Base-by-base conservation (phyloP, 306 rosid genomes). In the Cicer bijugum region DNA sequence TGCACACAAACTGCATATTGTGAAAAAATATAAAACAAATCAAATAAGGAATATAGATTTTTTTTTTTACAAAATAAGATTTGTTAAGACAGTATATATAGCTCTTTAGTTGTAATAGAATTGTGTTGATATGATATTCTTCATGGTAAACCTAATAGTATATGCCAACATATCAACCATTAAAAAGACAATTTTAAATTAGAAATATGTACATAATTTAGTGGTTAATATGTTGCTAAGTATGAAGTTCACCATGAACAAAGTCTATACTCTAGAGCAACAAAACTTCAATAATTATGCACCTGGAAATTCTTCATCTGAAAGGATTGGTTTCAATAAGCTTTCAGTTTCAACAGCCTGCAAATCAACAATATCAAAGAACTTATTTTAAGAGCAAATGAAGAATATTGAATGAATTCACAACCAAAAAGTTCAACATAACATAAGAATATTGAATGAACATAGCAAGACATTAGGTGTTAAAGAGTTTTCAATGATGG, bases 331-430 rank as follows among this genome's bases (percentile, higher is more conserved):
- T 58, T 81, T 91, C 60, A 89, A 85, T 71, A 94, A 84, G 65
- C 90, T 89, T 69, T 91, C 99, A 48, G 95, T 83, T 74, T 88
- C 95, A 86, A 94, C 97, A 53, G 84, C 47, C 97, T 91, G 92
- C 84, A 85, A 63, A 80, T 65, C 58, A 82, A 8, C 75, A 59
- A 20, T 20, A 39, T 50, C 23, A 69, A 51, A 70, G 44, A 20
- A 1, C 23, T 1, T 20, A 20, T 20, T 20, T 20, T 20, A 20
- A 20, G 23, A 20, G 23, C 23, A 20, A 2, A 20, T 20, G 23
- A 20, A 20, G 23, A 46, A 43, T 75, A 28, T 53, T n/a, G 19
- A 80, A 67, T 6, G 71, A 66, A 59, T 50, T 65, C 62, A 33
- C 19, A 52, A 61, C 14, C 37, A 17, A 37, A 20, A 66, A 20